Evolutionary conservation across 345 rosid species (phyloP).

Genomic region (Pelargonium nanum): DNA sequence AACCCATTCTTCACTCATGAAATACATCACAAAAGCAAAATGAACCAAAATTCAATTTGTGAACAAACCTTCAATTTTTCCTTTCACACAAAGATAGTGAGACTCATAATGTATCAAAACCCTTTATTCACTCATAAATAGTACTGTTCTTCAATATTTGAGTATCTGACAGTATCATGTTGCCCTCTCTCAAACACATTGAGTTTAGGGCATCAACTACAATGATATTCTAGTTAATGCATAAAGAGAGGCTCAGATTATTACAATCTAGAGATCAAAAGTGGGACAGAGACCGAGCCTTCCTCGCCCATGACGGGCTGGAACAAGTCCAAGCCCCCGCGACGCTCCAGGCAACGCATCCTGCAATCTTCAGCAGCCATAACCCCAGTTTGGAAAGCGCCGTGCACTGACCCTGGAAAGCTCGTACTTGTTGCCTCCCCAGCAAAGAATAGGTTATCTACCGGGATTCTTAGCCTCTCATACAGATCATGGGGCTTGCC

Average conservation of each 20-base stretch:
- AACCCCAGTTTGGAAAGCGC: slow-evolving; percentile 77
- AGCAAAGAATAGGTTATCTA: slow-evolving; percentile 91
- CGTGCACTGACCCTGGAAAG: slow-evolving; percentile 84
- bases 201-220: background rate
- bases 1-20: too few relatives aligned
- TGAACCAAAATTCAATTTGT: too few relatives aligned
- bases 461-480: slow-evolving; percentile 73
- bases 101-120: background rate
- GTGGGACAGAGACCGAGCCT: slow-evolving; percentile 50
- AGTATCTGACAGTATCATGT: background rate
- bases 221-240: background rate
- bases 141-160: background rate
- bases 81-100: too few relatives aligned
- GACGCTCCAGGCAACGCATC: slow-evolving; percentile 87
- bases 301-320: slow-evolving; percentile 79
- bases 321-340: slow-evolving; percentile 66
- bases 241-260: slow-evolving; percentile 1
- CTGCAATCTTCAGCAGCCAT: slow-evolving; percentile 91
- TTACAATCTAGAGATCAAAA: slow-evolving; percentile 76
- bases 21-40: too few relatives aligned
- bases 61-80: too few relatives aligned
- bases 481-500: slow-evolving; percentile 79
- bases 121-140: background rate
- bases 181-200: background rate
- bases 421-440: slow-evolving; percentile 83